Conservation (phyloP, 441 rosid species). For the Flueggea neowawraea region DNA sequence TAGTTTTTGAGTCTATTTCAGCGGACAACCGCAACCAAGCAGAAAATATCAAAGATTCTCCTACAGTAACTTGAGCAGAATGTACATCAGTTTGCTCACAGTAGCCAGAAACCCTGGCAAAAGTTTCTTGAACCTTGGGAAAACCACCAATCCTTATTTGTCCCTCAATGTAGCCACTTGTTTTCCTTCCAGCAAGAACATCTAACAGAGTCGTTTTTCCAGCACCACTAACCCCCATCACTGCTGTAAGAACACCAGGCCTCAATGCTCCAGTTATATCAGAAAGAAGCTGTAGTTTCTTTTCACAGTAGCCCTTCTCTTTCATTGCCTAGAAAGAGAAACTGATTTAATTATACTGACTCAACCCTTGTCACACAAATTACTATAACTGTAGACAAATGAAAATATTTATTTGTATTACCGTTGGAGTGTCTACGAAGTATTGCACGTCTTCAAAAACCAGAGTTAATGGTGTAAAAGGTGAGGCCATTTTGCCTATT, state of each 20-base stretch:
- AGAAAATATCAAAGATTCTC: slow-evolving; percentile 22
- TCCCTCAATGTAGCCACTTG: slow-evolving; percentile 19
- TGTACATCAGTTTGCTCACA: slow-evolving; percentile 29
- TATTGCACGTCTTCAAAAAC: slow-evolving; percentile 18
- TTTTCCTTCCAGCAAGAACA: slow-evolving; percentile 26
- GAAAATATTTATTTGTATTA: too few relatives aligned
- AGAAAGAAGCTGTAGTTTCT: slow-evolving; percentile 18
- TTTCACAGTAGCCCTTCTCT: slow-evolving; percentile 17
- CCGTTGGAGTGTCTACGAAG: slow-evolving; percentile 19
- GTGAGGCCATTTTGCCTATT: slow-evolving; percentile 13
- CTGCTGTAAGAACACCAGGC: slow-evolving; percentile 20
- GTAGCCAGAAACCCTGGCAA: slow-evolving; percentile 25
- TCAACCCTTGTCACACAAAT: too few relatives aligned
- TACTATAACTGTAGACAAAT: too few relatives aligned
- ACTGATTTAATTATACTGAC: too few relatives aligned
- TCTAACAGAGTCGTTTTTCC: slow-evolving; percentile 31
- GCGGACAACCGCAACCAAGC: slow-evolving; percentile 25
- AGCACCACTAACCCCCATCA: slow-evolving; percentile 29
- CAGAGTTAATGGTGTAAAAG: slow-evolving; percentile 14
- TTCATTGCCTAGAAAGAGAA: slow-evolving; percentile 24
- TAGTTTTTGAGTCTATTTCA: slow-evolving; percentile 14
- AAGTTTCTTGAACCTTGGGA: slow-evolving; percentile 21
- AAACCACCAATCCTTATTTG: slow-evolving; percentile 20
- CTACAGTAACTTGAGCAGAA: slow-evolving; percentile 23
- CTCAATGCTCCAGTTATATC: slow-evolving; percentile 20